Base-by-base conservation (phyloP, 441 rosid genomes). In the Pelargonium cotyledonis region DNA sequence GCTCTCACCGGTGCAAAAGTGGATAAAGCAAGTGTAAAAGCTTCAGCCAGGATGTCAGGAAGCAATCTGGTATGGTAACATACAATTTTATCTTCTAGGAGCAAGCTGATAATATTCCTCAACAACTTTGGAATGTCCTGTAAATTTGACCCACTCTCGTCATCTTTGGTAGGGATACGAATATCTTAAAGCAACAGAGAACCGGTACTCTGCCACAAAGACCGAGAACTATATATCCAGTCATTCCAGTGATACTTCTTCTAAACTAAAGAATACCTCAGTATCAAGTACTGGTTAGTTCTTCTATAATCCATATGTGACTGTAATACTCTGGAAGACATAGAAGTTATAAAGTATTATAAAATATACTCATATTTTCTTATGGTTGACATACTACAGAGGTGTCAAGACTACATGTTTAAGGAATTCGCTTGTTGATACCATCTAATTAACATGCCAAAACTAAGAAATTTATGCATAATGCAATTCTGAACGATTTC, bases 261-360 rank as follows among this genome's bases (percentile, higher is more conserved):
- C 85, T 14, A 75, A 62, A 70, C 66, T 65, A 12, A 74, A 81
- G 23, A 63, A 73, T 44, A 64, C 68, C 71, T 74, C 83, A 41
- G 77, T 21, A 55, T 73, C 80, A 62, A 73, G 70, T 67, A 49
- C 81, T 40, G 84, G 96, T 90, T 55, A 76, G 82, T 78, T 70
- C 65, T 66, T 46, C 31, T 29, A 12, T 61, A 40, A 62, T 18
- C 49, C 18, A 47, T 7, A 21, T 40, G 53, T 10, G 61, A 21
- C 23, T 21, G 23, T 60, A 46, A 23, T 44, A 40, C 7, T 46
- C 18, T 31, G 12, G 57, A 67, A 12, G 62, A 23, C 12, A 19
- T 53, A n/a, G 18, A 41, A 21, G 9, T 26, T 68, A 19, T 58
- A 15, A 58, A 58, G 63, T 19, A 58, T 58, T 19, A 58, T 29